A percentile compares a stretch with the other conserved stretches of the same genome.
Conservation (phyloP, 345 rosid genomes). For the Microthlaspi erraticum region DNA sequence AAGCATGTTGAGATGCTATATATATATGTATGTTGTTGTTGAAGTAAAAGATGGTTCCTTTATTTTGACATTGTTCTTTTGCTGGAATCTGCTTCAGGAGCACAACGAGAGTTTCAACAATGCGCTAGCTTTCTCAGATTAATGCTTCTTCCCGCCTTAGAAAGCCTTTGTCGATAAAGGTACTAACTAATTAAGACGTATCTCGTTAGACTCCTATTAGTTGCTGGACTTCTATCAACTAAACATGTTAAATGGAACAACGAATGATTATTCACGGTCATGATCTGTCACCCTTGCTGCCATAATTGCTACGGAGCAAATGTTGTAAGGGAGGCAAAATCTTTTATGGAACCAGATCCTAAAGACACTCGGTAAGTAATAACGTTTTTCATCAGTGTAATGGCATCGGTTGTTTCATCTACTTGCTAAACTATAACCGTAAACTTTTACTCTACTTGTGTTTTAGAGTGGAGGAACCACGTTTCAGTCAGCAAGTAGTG, state of each 20-base stretch:
- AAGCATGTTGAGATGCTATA: no score
- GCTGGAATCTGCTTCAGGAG: conserved; percentile 55
- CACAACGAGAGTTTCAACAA: conserved; percentile 68
- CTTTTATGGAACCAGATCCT: conserved; percentile 64
- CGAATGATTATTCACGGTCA: no score
- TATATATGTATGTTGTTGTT: no score
- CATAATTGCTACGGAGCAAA: conserved; percentile 84
- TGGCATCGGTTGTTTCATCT: not conserved
- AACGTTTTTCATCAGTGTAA: not conserved
- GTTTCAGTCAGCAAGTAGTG: conserved; percentile 51
- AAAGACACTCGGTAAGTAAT: conserved; percentile 49
- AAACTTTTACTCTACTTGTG: not conserved
- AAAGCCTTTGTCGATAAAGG: conserved; percentile 90
- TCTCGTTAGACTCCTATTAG: not conserved
- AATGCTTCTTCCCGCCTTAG: conserved; percentile 68
- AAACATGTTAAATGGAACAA: no score
- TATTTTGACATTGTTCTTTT: conserved; percentile 15
- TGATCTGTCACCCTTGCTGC: no score
- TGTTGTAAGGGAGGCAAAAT: conserved; percentile 72
- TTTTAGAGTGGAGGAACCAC: conserved; percentile 69
- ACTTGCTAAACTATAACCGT: not conserved
- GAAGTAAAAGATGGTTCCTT: conserved; percentile 8
- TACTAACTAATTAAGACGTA: conserved; percentile 22
- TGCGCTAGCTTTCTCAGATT: conserved; percentile 88
- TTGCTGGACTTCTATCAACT: no score